Conservation (phyloP, 441 rosid species). For the Gossypium davidsonii region DNA sequence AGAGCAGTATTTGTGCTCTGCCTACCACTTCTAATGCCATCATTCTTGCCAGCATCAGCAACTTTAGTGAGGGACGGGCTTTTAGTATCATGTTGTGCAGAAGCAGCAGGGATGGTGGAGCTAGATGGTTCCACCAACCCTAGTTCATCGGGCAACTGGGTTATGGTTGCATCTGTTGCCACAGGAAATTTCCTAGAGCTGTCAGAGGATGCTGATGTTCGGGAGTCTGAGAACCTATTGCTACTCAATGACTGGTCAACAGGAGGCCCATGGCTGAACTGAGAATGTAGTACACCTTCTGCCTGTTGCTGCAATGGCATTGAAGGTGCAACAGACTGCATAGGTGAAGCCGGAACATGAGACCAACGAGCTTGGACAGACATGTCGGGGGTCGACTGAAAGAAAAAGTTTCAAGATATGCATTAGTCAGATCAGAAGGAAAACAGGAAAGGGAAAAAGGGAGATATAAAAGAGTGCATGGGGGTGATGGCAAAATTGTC, state of each 20-base stretch:
- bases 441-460: neutral
- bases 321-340: conserved; percentile 47
- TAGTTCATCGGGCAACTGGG: conserved; percentile 48
- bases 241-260: conserved; percentile 41
- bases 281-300: conserved; percentile 45
- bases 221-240: conserved; percentile 45
- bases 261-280: conserved; percentile 45
- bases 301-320: conserved; percentile 60
- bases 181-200: conserved; percentile 26
- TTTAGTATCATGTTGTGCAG: conserved; percentile 26
- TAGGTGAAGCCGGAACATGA: conserved; percentile 53
- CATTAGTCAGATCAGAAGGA: neutral
- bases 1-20: conserved; percentile 28
- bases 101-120: conserved; percentile 29
- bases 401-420: conserved; percentile 12
- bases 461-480: no score
- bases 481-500: no score
- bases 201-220: conserved; percentile 35
- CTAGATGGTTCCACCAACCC: conserved; percentile 52
- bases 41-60: neutral
- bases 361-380: conserved; percentile 78
- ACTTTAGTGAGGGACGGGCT: neutral
- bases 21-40: conserved; percentile 14
- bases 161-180: conserved; percentile 30
- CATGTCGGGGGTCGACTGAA: conserved; percentile 69